These are phyloP conservation scores for Vitellaria paradoxa DNA, from an alignment of 179 eudicot species.

Conservation along the genomic window DNA sequence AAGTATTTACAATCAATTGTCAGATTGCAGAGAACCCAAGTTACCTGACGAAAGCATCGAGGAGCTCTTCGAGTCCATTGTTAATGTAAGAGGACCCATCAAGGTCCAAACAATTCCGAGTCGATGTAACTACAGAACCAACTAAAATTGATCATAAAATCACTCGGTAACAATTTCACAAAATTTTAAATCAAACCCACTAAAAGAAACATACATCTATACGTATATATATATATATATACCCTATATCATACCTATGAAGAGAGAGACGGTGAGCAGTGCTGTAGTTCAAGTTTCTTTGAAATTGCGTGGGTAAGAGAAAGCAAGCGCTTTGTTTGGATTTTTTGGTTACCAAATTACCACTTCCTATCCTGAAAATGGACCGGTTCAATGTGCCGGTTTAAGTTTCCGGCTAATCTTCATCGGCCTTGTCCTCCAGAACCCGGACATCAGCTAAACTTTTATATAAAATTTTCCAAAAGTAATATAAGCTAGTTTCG, in stretches of 20 bases:
- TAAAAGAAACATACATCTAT: background rate
- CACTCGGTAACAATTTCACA: background rate
- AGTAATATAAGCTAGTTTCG: too few species aligned
- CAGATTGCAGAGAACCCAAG: background rate
- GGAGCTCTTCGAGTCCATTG: constrained; percentile 45
- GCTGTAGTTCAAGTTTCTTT: background rate
- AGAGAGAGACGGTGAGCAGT: constrained; percentile 1
- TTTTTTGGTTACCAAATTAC: too few species aligned
- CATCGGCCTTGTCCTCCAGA: too few species aligned
- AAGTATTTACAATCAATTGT: background rate
- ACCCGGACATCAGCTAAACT: too few species aligned
- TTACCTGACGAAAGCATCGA: constrained; percentile 41
- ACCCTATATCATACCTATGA: background rate
- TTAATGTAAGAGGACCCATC: constrained; percentile 66
- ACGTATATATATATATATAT: background rate
- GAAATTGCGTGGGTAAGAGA: background rate
- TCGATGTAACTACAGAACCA: background rate
- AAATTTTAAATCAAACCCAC: background rate
- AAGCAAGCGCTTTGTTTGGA: background rate
- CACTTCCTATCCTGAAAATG: too few species aligned
- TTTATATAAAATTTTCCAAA: too few species aligned
- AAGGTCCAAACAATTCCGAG: background rate
- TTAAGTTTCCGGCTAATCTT: too few species aligned
- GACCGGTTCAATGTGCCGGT: too few species aligned
- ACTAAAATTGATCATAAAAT: background rate